A percentile compares a stretch with the other conserved stretches of the same genome.
Evolutionary conservation across 1,139 yeast genomes (phyloP).

Genomic region (Spencermartinsiella ligniputridi): DNA sequence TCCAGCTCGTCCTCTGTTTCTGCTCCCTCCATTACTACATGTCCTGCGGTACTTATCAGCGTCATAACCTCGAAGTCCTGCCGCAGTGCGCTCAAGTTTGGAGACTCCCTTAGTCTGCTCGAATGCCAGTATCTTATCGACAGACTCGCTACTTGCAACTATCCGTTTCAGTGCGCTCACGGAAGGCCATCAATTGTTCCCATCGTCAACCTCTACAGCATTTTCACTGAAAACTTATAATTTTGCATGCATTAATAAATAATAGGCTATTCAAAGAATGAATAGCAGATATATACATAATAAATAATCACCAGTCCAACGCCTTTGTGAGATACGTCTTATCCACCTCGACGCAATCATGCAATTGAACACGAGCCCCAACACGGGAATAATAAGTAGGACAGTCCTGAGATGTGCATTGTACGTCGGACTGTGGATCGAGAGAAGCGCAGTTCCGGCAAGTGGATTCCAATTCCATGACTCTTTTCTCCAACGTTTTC

Average conservation of each 20-base stretch:
- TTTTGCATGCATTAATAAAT: too few species aligned
- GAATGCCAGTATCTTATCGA: conserved; percentile 47
- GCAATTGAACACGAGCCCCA: conserved; percentile 19
- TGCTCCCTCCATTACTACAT: conserved; percentile 9
- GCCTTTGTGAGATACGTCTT: background rate
- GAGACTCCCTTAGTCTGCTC: conserved; percentile 42
- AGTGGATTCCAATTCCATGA: conserved; percentile 29
- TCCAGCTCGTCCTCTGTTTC: background rate
- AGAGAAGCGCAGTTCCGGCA: conserved; percentile 32
- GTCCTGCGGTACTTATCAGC: conserved; percentile 40
- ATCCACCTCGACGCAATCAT: conserved; percentile 5
- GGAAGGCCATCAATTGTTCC: conserved; percentile 78
- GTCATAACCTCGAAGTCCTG: conserved; percentile 63
- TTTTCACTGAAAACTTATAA: too few species aligned
- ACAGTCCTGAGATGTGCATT: conserved; percentile 44
- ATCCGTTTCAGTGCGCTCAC: conserved; percentile 83
- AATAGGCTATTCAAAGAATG: too few species aligned
- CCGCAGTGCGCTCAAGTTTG: conserved; percentile 69
- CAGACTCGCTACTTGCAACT: conserved; percentile 44
- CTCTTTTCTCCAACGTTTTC: conserved; percentile 19
- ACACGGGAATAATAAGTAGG: conserved; percentile 39
- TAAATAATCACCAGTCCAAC: conserved; percentile 12
- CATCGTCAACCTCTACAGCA: conserved; percentile 32
- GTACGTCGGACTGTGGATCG: conserved; percentile 20
- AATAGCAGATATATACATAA: too few species aligned